These are phyloP conservation scores for Dioscorea dumetorum DNA, from an alignment of 106 monocot species.

Conservation along the genomic window DNA sequence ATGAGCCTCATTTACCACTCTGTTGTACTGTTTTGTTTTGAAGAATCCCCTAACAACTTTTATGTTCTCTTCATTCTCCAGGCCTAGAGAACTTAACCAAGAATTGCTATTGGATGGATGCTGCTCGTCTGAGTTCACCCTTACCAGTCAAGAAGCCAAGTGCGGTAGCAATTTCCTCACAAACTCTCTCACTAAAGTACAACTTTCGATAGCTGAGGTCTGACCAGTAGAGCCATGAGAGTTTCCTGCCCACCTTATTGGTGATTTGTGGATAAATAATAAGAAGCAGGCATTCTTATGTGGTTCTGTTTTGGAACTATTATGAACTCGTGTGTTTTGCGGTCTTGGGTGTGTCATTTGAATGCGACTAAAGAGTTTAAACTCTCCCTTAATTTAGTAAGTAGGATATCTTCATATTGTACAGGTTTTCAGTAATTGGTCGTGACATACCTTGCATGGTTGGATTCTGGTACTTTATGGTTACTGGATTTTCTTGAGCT, in stretches of 20 bases:
- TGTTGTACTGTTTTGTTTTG: not conserved
- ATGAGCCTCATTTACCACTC: not conserved
- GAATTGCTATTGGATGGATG: not conserved
- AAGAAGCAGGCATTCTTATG: not conserved
- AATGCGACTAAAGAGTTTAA: too few relatives aligned
- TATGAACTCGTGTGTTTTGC: too few relatives aligned
- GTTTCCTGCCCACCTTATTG: not conserved
- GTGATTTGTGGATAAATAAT: conserved; percentile 2
- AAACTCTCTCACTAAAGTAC: conserved; percentile 34
- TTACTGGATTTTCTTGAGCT: too few relatives aligned
- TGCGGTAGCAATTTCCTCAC: conserved; percentile 40
- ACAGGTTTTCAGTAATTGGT: too few relatives aligned
- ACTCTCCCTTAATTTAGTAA: too few relatives aligned
- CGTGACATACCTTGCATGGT: too few relatives aligned
- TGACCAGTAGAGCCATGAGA: conserved; percentile 8
- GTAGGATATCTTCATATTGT: too few relatives aligned
- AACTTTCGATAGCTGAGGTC: conserved; percentile 51
- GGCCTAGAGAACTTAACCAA: conserved; percentile 1
- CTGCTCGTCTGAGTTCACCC: conserved; percentile 10
- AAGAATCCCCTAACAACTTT: not conserved
- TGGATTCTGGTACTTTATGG: too few relatives aligned
- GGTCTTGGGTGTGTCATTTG: too few relatives aligned
- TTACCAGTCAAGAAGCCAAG: conserved; percentile 30
- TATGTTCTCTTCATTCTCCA: not conserved
- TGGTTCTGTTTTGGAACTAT: not conserved